Base-by-base conservation (phyloP, 345 rosid genomes). In the Acer yangbiense region DNA sequence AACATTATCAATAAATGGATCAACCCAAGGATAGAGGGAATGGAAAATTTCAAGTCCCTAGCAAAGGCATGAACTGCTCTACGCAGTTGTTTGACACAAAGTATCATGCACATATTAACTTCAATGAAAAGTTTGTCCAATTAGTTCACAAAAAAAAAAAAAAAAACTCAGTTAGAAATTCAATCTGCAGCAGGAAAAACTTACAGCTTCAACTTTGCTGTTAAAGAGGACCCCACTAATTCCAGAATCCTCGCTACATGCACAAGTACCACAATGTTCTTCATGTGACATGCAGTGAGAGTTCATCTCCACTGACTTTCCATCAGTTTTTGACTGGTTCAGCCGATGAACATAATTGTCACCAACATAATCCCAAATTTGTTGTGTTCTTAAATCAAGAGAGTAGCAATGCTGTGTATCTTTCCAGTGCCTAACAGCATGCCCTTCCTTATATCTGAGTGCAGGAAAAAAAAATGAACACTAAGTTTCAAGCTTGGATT, bases 311-410 rank as follows among this genome's bases (percentile, higher is more conserved):
- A 78, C 83, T 21, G 87, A 83, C 81, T 94, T 94, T 25, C 88
- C 97, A 80, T 96, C 97, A 79, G 86, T 84, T 90, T 89, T 94
- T 52, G 95, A 94, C 68, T 94, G 99, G 91, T 91, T 96, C 62
- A 96, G 86, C 25, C 99, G 88, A 79, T 96, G 98, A 77, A 92
- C 98, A 74, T 94, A 96, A 80, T 76, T 88, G 83, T 96, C 99
- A 72, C 99, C 98, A 81, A 91, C 97, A 79, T 96, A 96, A 86
- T 96, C 98, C 98, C 98, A 94, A 35, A 96, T 94, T 83, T 96
- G 98, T 58, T 94, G 95, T 54, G 98, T 89, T 72, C 88, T 86
- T 81, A 94, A 79, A 87, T 96, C 98, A 74, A 96, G 91, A 73
- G 97, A 94, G 78, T 96, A 96, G 76, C 91, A 89, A 69, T 96